Percentiles rank a stretch among this genome's conserved stretches.
Evolutionary conservation across 805 yeast genomes (phyloP).

Genomic region (Scheffersomyces stipitis): DNA sequence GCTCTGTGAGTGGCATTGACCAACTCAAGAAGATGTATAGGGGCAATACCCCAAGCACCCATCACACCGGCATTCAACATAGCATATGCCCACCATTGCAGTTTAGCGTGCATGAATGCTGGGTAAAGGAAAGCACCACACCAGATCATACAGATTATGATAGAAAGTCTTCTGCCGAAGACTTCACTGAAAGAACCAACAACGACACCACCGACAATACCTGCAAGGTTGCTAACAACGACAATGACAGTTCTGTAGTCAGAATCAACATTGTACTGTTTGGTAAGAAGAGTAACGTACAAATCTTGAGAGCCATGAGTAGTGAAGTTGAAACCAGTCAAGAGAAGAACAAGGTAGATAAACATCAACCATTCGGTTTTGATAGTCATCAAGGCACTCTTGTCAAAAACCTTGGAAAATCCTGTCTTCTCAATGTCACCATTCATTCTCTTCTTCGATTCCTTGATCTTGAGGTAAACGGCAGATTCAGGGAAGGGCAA

Average conservation of each 20-base stretch:
- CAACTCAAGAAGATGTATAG: conserved; percentile 64
- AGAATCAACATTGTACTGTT: conserved; percentile 47
- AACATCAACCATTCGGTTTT: conserved; percentile 31
- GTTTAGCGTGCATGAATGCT: conserved; percentile 14
- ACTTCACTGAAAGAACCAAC: conserved; percentile 59
- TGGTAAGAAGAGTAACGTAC: conserved; percentile 60
- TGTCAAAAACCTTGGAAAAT: background rate
- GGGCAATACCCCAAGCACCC: conserved; percentile 75
- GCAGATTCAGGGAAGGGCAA: conserved; percentile 10
- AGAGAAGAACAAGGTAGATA: conserved; percentile 37
- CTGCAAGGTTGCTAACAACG: conserved; percentile 66
- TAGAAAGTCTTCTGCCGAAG: conserved; percentile 60
- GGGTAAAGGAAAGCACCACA: conserved; percentile 67
- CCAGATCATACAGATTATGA: conserved; percentile 48
- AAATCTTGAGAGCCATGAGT: conserved; percentile 77
- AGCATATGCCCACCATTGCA: conserved; percentile 50
- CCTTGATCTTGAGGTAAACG: conserved; percentile 4
- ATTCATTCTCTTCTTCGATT: background rate
- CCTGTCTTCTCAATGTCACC: background rate
- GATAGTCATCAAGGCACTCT: conserved; percentile 3
- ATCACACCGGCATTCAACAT: conserved; percentile 65
- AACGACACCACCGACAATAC: conserved; percentile 61
- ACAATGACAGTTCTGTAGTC: conserved; percentile 59
- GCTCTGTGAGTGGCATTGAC: conserved; percentile 54
- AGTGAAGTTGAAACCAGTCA: conserved; percentile 71